Percentiles rank a stretch among this genome's conserved stretches.
phyloP scores from a whole-genome alignment of 257 asterid genomes.

The Forsythia suspensa region DNA sequence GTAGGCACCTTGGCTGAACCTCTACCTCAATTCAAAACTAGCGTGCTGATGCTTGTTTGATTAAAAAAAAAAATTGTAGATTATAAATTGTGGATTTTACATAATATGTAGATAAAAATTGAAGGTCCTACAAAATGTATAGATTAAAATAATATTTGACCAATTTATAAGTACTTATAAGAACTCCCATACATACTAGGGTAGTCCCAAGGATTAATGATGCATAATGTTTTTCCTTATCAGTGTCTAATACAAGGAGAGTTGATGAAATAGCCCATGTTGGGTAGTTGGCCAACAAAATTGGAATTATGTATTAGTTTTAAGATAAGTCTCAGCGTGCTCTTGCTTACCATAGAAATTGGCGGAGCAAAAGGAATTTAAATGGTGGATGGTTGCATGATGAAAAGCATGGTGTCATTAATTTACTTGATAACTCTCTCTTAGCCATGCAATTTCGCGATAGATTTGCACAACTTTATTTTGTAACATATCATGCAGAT shows the following conservation, averaged over 20 bases:
- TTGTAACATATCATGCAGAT: slow-evolving; percentile 57
- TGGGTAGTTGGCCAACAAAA: slow-evolving; percentile 50
- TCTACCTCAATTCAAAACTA: neutral
- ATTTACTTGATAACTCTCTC: slow-evolving; percentile 29
- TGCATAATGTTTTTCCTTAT: slow-evolving; percentile 18
- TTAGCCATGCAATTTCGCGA: slow-evolving; percentile 44
- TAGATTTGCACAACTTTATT: slow-evolving; percentile 32
- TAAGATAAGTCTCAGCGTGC: slow-evolving; percentile 21
- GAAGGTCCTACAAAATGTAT: no score
- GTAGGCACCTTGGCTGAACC: neutral
- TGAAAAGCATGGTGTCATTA: slow-evolving; percentile 59
- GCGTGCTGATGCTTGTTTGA: neutral
- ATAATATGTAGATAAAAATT: no score
- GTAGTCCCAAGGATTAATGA: no score
- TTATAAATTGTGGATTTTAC: no score
- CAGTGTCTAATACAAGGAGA: neutral
- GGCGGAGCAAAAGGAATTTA: slow-evolving; percentile 44
- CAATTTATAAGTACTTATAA: no score
- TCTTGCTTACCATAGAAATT: slow-evolving; percentile 44
- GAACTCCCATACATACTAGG: no score
- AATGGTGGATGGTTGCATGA: slow-evolving; percentile 31
- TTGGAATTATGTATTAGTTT: neutral
- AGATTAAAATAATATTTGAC: no score
- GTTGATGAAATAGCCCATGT: slow-evolving; percentile 6
- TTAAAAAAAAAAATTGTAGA: no score